These are phyloP conservation scores for Tylopilus rubrobrunneus DNA, from an alignment of 768 basidiomycete genomes.

Conservation along the genomic window DNA sequence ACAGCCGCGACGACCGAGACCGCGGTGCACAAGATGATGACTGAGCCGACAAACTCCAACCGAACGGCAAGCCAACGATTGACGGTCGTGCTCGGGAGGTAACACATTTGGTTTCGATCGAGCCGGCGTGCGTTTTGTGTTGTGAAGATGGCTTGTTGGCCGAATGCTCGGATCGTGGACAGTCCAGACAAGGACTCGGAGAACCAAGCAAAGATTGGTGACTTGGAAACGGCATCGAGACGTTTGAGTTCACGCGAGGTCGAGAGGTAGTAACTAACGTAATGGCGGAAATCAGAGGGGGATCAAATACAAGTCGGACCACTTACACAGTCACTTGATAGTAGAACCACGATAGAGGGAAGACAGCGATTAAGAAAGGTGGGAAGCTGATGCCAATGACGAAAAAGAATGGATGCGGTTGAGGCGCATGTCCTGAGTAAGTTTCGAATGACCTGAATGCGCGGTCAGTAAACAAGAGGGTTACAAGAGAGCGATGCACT, in stretches of 20 bases:
- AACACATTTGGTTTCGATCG: constrained; percentile 83
- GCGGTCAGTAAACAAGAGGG: background rate
- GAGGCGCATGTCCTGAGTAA: constrained; percentile 61
- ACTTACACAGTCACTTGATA: constrained; percentile 71
- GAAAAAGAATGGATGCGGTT: constrained; percentile 54
- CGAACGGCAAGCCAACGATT: constrained; percentile 85
- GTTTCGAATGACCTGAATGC: constrained; percentile 52
- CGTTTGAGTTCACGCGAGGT: constrained; percentile 88
- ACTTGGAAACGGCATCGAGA: constrained; percentile 82
- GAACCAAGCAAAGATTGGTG: constrained; percentile 90
- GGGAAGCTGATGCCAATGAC: constrained; percentile 85
- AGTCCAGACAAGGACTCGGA: constrained; percentile 73
- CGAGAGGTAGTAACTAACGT: constrained; percentile 76
- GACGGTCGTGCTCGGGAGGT: constrained; percentile 64
- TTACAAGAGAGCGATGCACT: background rate
- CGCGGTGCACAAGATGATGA: constrained; percentile 75
- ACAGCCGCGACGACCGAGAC: constrained; percentile 64
- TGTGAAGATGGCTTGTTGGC: constrained; percentile 64
- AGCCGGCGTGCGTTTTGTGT: constrained; percentile 67
- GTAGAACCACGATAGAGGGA: constrained; percentile 81
- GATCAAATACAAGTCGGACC: background rate
- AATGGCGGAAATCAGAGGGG: background rate
- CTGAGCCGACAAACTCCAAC: constrained; percentile 78
- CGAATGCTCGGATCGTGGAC: constrained; percentile 80
- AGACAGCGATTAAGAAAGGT: constrained; percentile 67